Conservation (phyloP, 1,284 basidiomycete genomes). For the Cutaneotrichosporon spelunceum region DNA sequence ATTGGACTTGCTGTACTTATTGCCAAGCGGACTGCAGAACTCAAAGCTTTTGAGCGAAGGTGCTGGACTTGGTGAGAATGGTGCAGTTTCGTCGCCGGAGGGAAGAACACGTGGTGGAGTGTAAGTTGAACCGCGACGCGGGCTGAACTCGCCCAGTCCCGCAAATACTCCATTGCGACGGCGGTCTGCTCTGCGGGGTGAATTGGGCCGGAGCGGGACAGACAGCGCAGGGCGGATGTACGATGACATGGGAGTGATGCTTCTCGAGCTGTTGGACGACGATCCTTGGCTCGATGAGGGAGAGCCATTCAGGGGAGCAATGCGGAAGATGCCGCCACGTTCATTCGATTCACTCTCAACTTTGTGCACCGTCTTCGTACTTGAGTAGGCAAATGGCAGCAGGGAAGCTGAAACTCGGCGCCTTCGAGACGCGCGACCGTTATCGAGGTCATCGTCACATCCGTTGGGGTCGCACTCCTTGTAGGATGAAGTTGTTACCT, state of each 20-base stretch:
- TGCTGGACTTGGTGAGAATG: constrained; percentile 21
- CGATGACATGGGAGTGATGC: constrained; percentile 23
- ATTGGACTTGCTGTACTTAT: constrained; percentile 18
- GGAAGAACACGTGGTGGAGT: constrained; percentile 44
- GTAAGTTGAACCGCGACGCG: constrained; percentile 36
- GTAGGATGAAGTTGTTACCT: constrained; percentile 23
- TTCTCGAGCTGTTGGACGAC: constrained; percentile 9
- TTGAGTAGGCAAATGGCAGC: constrained; percentile 10
- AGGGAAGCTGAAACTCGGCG: constrained; percentile 17
- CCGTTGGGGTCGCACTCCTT: background rate
- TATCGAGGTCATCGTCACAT: background rate
- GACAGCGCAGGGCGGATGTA: constrained; percentile 42
- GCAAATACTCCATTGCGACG: constrained; percentile 29
- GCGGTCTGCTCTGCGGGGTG: constrained; percentile 38
- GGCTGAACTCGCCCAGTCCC: constrained; percentile 37
- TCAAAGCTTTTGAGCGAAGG: constrained; percentile 39
- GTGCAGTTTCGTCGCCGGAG: constrained; percentile 45
- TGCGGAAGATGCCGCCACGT: constrained; percentile 26
- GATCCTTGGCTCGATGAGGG: constrained; percentile 10
- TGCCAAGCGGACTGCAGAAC: constrained; percentile 44
- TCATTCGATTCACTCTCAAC: constrained; percentile 20
- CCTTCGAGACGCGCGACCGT: constrained; percentile 11
- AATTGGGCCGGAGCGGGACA: constrained; percentile 33
- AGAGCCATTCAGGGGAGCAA: constrained; percentile 5
- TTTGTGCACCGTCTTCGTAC: constrained; percentile 17